Evolutionary conservation across 1,139 yeast genomes (phyloP), one percentile per base, ranked within the genome.

Genomic region (Taiozyma sp.): DNA sequence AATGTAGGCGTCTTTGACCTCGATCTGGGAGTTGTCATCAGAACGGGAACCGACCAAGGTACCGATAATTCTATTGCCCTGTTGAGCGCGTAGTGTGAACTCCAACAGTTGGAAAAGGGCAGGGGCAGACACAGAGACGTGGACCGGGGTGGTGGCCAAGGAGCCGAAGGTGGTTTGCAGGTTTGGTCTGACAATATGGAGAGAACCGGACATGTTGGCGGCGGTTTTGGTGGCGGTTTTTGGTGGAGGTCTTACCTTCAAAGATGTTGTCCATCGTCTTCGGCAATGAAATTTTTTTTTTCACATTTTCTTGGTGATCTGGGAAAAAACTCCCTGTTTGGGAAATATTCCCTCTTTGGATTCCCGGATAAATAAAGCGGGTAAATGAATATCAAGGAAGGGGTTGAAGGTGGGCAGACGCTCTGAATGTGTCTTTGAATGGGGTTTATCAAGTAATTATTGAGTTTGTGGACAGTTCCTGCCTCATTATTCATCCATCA

Each of bases 21-120:
- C 95, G 47, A 87, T 77, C 62, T 81, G 87, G 30, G 80, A 71
- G n/a, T 96, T 96, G 67, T 89, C 96, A 58, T 89, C 96, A 22
- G 93, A 85, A 67, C 96, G 79, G 48, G 79, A 74, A 41, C 97
- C 97, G 49, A 90, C 74, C 52, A 90, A 77, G 10, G 96, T 87
- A 54, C 97, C 97, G 60, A 90, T 84, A 57, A 86, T 82, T 69
- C 96, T 78, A 57, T 76, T 71, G 49, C 69, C 65, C 23, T 58
- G 58, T 54, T 76, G 78, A 53, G 68, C 73, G 57, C 82, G 75
- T 52, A 80, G 72, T 24, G 83, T 73, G 51, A 81, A 77, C 62
- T 82, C 84, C 51, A 83, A 68, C 55, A 90, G 80, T 67, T 85
- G 89, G 70, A 90, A 81, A 50, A 87, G 74, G 7, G 95, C 93